A percentile compares a stretch with the other conserved stretches of the same genome.
phyloP scores from a whole-genome alignment of 345 rosid genomes.

The Gossypium sturtianum region DNA sequence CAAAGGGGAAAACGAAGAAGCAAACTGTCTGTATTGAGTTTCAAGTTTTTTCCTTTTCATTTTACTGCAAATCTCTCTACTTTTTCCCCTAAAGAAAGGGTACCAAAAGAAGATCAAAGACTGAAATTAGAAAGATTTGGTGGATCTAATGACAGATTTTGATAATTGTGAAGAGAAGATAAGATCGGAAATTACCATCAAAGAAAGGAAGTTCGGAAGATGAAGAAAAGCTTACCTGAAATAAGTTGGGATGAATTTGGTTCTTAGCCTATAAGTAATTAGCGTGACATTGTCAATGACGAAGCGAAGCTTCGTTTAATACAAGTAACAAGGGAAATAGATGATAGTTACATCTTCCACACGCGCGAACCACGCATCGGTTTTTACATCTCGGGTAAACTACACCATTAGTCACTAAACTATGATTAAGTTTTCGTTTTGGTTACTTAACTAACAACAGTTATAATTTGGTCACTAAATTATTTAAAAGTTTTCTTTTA shows the following conservation, averaged over 20 bases:
- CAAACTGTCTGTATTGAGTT: neutral
- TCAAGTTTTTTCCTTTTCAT: neutral
- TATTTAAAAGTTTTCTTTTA: too few species aligned
- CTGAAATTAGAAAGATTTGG: neutral
- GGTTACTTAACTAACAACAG: too few species aligned
- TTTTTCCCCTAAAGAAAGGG: neutral
- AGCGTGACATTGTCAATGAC: neutral
- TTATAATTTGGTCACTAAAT: too few species aligned
- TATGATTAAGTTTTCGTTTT: too few species aligned
- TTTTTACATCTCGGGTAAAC: neutral
- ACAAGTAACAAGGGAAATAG: neutral
- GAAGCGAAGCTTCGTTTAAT: neutral
- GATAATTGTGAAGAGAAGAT: neutral
- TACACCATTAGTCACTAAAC: too few species aligned
- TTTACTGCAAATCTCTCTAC: neutral
- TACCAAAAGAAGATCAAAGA: neutral
- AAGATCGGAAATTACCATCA: neutral
- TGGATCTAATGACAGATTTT: neutral
- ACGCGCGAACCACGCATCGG: neutral
- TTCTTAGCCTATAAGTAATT: neutral
- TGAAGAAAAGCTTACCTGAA: conserved; percentile 1
- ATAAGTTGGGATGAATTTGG: neutral
- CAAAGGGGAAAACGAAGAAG: neutral
- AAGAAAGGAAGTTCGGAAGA: neutral
- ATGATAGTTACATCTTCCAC: neutral